Evolutionary conservation across 352 stramenopile genomes (phyloP).

Genomic region (Globisporangium okanoganense): DNA sequence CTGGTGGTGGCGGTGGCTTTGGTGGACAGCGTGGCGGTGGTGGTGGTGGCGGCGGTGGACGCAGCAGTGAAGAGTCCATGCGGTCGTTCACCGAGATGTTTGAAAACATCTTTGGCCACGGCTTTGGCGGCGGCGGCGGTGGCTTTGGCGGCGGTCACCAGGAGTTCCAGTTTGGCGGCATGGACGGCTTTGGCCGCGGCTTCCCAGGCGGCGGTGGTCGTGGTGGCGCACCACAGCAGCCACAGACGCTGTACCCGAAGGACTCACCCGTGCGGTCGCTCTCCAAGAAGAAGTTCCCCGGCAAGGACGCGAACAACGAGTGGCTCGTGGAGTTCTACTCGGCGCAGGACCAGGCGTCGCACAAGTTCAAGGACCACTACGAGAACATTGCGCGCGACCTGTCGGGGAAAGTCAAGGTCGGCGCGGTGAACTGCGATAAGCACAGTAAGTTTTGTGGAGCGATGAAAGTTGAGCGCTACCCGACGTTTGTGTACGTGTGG

Average conservation of each 20-base stretch:
- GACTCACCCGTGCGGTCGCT: constrained; percentile 55
- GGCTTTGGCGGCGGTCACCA: constrained; percentile 32
- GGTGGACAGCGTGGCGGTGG: constrained; percentile 9
- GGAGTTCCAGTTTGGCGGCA: constrained; percentile 79
- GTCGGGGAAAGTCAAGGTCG: constrained; percentile 65
- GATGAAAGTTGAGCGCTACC: constrained; percentile 31
- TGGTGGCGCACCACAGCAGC: constrained; percentile 16
- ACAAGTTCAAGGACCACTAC: constrained; percentile 60
- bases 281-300: constrained; percentile 74
- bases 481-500: constrained; percentile 72
- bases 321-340: constrained; percentile 85
- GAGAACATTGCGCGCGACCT: constrained; percentile 70
- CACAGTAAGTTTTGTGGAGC: constrained; percentile 47
- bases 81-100: constrained; percentile 86
- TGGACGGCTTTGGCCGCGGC: constrained; percentile 72
- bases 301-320: constrained; percentile 64
- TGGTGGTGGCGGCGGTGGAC: constrained; percentile 17
- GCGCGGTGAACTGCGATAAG: constrained; percentile 77
- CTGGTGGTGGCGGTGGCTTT: constrained; percentile 10
- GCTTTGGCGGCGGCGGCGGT: constrained; percentile 32
- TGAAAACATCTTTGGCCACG: constrained; percentile 79
- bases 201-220: constrained; percentile 15
- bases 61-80: constrained; percentile 56
- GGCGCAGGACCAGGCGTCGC: constrained; percentile 36
- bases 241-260: constrained; percentile 50